These are phyloP conservation scores for Cryptococcus jaspeensis DNA, from an alignment of 1,284 basidiomycete genomes.

Conservation along the genomic window DNA sequence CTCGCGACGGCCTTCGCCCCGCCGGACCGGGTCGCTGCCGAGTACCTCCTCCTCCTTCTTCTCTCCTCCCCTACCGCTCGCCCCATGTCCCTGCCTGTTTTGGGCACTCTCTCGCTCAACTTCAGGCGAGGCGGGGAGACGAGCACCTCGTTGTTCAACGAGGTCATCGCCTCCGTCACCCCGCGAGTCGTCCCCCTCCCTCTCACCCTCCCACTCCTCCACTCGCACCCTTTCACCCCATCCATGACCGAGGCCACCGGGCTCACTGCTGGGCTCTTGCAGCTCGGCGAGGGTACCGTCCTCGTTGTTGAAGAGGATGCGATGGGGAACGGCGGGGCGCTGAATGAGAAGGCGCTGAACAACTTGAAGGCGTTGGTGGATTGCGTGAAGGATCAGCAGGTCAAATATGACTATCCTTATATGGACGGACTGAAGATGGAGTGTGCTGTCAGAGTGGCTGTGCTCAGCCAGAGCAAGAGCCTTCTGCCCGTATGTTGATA, in stretches of 20 bases:
- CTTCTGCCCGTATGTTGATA: slow-evolving; percentile 39
- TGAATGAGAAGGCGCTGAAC: slow-evolving; percentile 40
- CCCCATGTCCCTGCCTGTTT: slow-evolving; percentile 24
- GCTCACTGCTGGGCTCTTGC: slow-evolving; percentile 44
- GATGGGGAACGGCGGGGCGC: slow-evolving; percentile 45
- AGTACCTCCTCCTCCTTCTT: slow-evolving; percentile 41
- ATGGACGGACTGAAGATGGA: slow-evolving; percentile 49
- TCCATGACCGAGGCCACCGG: slow-evolving; percentile 28
- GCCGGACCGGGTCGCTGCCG: slow-evolving; percentile 38
- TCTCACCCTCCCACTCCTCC: slow-evolving; percentile 40
- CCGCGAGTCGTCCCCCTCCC: slow-evolving; percentile 34
- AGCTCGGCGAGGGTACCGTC: slow-evolving; percentile 38
- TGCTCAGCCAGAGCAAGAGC: slow-evolving; percentile 46
- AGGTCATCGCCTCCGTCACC: slow-evolving; percentile 18
- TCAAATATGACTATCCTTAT: slow-evolving; percentile 49
- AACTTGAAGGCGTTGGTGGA: slow-evolving; percentile 45
- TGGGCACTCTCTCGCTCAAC: slow-evolving; percentile 47
- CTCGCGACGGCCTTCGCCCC: slow-evolving; percentile 35
- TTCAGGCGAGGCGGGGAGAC: slow-evolving; percentile 20
- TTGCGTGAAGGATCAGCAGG: slow-evolving; percentile 34
- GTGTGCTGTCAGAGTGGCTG: slow-evolving; percentile 31
- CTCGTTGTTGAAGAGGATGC: slow-evolving; percentile 41
- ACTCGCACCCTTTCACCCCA: slow-evolving; percentile 37
- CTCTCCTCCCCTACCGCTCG: slow-evolving; percentile 39
- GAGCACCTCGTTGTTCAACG: slow-evolving; percentile 10